A percentile compares a stretch with the other conserved stretches of the same genome.
These are phyloP conservation scores for Pythium aquatile DNA, from an alignment of 352 stramenopile species.

Conservation along the genomic window DNA sequence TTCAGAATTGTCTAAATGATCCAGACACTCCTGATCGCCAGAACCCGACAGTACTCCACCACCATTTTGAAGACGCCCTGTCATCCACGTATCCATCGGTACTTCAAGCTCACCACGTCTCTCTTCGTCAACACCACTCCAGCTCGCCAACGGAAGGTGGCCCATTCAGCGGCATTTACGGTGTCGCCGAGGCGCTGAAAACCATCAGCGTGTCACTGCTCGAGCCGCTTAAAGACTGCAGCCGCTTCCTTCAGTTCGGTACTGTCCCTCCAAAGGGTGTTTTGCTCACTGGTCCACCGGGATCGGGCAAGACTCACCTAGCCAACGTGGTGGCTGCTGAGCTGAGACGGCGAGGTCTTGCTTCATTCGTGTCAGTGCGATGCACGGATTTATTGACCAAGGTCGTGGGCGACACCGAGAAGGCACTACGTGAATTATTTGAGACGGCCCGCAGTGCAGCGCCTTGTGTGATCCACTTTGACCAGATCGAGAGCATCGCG, in stretches of 20 bases:
- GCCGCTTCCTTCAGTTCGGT: slow-evolving; percentile 96
- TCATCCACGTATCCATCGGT: slow-evolving; percentile 93
- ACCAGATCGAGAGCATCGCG: slow-evolving; percentile 91
- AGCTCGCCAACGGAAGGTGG: neutral
- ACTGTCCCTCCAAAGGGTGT: slow-evolving; percentile 96
- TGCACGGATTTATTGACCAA: slow-evolving; percentile 91
- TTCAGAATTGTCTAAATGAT: slow-evolving; percentile 66
- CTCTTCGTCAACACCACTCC: slow-evolving; percentile 45
- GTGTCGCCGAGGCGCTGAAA: slow-evolving; percentile 95
- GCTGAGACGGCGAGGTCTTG: slow-evolving; percentile 55
- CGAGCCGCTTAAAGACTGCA: slow-evolving; percentile 95
- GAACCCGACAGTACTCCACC: slow-evolving; percentile 21
- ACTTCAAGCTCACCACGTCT: slow-evolving; percentile 94
- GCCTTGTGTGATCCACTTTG: slow-evolving; percentile 90
- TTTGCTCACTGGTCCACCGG: slow-evolving; percentile 97
- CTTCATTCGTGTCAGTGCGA: slow-evolving; percentile 85
- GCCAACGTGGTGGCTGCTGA: slow-evolving; percentile 60
- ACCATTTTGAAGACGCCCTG: slow-evolving; percentile 87
- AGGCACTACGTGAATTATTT: slow-evolving; percentile 86
- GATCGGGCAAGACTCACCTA: slow-evolving; percentile 98
- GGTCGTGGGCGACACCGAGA: slow-evolving; percentile 89
- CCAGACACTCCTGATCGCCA: neutral
- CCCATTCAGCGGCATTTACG: slow-evolving; percentile 91
- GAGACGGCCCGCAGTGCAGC: slow-evolving; percentile 78
- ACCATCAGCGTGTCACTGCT: slow-evolving; percentile 96